Percentiles rank a stretch among this genome's conserved stretches.
Conservation (phyloP, 306 rosid genomes). For the Albizia julibrissin region DNA sequence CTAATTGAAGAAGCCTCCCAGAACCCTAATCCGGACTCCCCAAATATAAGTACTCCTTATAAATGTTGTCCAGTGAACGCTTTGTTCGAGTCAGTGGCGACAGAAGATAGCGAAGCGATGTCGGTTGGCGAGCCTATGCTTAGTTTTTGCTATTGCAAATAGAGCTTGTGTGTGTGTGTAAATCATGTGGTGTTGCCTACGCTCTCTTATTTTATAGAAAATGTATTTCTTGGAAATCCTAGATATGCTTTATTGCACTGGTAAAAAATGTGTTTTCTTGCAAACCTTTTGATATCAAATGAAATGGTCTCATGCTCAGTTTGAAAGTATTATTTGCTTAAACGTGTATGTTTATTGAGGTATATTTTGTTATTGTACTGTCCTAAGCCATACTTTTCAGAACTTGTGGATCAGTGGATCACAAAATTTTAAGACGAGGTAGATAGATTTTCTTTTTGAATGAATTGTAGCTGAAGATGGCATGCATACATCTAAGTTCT, state of each 20-base stretch:
- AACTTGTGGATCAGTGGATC: no score
- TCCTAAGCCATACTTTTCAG: background rate
- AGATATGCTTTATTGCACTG: background rate
- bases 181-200: background rate
- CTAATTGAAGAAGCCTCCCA: background rate
- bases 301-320: background rate
- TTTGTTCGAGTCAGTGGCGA: constrained; percentile 27
- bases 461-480: background rate
- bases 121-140: constrained; percentile 3
- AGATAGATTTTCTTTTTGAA: background rate
- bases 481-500: background rate
- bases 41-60: constrained; percentile 10
- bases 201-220: background rate
- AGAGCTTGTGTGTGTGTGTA: background rate
- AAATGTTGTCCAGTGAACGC: constrained; percentile 26
- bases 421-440: no score
- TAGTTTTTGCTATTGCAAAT: background rate
- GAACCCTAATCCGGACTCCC: background rate
- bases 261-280: background rate
- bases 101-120: constrained; percentile 66
- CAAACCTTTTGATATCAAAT: background rate
- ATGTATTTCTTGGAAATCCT: background rate
- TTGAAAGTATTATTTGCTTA: background rate
- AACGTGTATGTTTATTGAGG: background rate
- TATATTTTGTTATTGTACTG: background rate